phyloP scores from a whole-genome alignment of 2,329 filamentous ascomycete genomes.

The Didymella pomorum region DNA sequence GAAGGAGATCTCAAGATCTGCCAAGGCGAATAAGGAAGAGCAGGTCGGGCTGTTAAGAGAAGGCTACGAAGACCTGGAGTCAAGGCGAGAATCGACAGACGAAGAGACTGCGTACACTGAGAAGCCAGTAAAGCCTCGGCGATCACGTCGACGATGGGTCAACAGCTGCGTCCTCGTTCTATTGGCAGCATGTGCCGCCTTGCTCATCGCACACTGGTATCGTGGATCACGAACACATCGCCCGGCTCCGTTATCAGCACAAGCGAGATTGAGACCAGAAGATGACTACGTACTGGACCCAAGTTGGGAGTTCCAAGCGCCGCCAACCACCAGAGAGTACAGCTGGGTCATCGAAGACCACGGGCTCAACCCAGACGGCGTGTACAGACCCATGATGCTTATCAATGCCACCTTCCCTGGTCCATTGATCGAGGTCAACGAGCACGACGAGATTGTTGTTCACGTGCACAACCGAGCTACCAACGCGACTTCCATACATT shows the following conservation, averaged over 20 bases:
- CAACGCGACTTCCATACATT: constrained; percentile 70
- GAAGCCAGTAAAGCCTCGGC: background rate
- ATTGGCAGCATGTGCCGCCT: background rate
- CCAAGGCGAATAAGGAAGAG: constrained; percentile 23
- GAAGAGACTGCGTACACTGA: background rate
- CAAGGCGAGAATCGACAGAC: constrained; percentile 6
- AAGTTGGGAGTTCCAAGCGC: constrained; percentile 63
- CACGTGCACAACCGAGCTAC: constrained; percentile 62
- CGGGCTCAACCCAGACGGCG: constrained; percentile 65
- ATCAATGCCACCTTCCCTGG: constrained; percentile 54
- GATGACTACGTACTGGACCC: constrained; percentile 61
- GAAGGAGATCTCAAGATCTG: constrained; percentile 12
- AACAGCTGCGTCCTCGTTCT: background rate
- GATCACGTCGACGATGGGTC: background rate
- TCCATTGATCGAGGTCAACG: constrained; percentile 54
- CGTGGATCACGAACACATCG: background rate
- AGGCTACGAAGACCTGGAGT: constrained; percentile 18
- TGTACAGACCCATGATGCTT: constrained; percentile 53
- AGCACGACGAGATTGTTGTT: constrained; percentile 73
- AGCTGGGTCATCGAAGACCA: constrained; percentile 68
- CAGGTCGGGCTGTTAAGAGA: constrained; percentile 30
- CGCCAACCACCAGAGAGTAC: constrained; percentile 63
- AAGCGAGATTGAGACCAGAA: constrained; percentile 32
- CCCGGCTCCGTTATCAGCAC: background rate
- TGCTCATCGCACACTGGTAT: constrained; percentile 3